A percentile compares a stretch with the other conserved stretches of the same genome.
Conservation (phyloP, 805 yeast genomes). For the Saccharomycopsis sp. region DNA sequence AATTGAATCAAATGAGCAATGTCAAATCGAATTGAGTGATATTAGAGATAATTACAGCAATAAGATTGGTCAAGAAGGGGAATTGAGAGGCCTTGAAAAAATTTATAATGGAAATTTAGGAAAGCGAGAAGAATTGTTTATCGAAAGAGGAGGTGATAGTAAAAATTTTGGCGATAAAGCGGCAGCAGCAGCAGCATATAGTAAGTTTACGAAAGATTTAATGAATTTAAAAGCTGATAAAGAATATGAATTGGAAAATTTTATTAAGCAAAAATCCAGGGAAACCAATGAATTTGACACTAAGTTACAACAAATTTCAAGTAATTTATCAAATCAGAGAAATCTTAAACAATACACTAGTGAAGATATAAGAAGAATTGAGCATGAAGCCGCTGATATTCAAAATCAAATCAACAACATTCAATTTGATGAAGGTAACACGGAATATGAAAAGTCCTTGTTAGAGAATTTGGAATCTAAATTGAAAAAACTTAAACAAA, state of each 20-base stretch:
- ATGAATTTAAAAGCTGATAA: constrained; percentile 20
- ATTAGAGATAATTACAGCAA: constrained; percentile 21
- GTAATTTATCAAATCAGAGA: constrained; percentile 6
- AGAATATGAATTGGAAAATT: constrained; percentile 13
- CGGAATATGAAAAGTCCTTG: constrained; percentile 39
- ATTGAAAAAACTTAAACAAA: constrained; percentile 28
- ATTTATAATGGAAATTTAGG: constrained; percentile 22
- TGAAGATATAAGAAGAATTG: constrained; percentile 34
- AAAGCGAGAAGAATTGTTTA: constrained; percentile 12
- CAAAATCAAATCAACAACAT: constrained; percentile 32
- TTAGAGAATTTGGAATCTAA: constrained; percentile 35
- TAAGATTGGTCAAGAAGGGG: constrained; percentile 37
- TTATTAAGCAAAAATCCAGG: constrained; percentile 22
- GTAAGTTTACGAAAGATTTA: constrained; percentile 11
- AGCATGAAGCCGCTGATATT: constrained; percentile 32
- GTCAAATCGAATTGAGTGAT: constrained; percentile 23
- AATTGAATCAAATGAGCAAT: constrained; percentile 18
- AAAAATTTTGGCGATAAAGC: not conserved
- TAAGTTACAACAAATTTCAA: constrained; percentile 1
- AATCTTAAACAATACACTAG: constrained; percentile 30
- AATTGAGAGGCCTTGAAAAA: constrained; percentile 30
- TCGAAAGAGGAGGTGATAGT: not conserved
- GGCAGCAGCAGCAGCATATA: not conserved
- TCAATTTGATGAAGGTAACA: constrained; percentile 32
- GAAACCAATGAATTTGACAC: constrained; percentile 26